phyloP scores from a whole-genome alignment of 805 yeast species.

The Lipomyces chichibuensis region DNA sequence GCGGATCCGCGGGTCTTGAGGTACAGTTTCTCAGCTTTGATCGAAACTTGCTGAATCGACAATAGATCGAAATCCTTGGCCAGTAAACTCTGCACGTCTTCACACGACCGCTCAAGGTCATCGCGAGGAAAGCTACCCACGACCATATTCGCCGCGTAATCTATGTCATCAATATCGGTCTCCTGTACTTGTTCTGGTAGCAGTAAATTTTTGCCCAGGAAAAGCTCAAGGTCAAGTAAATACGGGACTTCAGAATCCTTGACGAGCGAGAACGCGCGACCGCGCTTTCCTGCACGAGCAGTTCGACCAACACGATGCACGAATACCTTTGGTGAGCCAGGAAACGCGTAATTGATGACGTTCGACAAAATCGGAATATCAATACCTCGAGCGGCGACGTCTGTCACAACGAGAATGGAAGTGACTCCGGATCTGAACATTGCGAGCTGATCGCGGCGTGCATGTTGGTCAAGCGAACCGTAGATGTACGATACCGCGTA shows the following conservation, averaged over 20 bases:
- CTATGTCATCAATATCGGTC: slow-evolving; percentile 55
- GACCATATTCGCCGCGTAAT: slow-evolving; percentile 74
- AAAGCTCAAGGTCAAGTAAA: slow-evolving; percentile 83
- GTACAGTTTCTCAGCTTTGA: slow-evolving; percentile 85
- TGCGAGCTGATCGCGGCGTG: slow-evolving; percentile 84
- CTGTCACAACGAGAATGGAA: slow-evolving; percentile 90
- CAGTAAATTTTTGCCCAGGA: slow-evolving; percentile 79
- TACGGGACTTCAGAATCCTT: slow-evolving; percentile 87
- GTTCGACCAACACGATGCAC: slow-evolving; percentile 99
- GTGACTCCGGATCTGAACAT: slow-evolving; percentile 85
- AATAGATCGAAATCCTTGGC: slow-evolving; percentile 68
- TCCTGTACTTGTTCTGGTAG: slow-evolving; percentile 50
- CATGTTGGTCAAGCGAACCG: slow-evolving; percentile 93
- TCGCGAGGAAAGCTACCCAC: slow-evolving; percentile 80
- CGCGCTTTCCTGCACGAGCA: slow-evolving; percentile 97
- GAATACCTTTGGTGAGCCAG: slow-evolving; percentile 89
- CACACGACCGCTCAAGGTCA: slow-evolving; percentile 71
- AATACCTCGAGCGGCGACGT: slow-evolving; percentile 68
- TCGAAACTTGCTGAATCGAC: slow-evolving; percentile 68
- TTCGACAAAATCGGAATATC: slow-evolving; percentile 96
- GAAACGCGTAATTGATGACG: slow-evolving; percentile 87
- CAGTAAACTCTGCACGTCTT: slow-evolving; percentile 65
- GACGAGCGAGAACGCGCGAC: slow-evolving; percentile 95
- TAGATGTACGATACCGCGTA: slow-evolving; percentile 87
- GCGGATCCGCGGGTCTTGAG: slow-evolving; percentile 85